These are phyloP conservation scores for Monosporascus sp. DNA, from an alignment of 2,329 filamentous ascomycete species.

Conservation along the genomic window DNA sequence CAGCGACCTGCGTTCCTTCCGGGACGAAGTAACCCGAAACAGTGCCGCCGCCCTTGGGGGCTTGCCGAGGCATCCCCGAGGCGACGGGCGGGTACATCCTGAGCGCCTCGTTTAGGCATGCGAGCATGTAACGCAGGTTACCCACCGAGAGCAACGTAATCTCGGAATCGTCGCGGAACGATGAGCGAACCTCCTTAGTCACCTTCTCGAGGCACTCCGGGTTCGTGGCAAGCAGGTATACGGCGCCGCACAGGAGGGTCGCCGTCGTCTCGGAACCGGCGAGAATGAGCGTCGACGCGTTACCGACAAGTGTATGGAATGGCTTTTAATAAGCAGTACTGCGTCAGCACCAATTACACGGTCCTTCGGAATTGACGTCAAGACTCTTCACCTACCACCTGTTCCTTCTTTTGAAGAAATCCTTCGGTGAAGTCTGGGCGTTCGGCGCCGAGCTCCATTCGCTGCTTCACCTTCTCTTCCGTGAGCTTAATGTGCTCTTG, in stretches of 20 bases:
- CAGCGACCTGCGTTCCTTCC: background rate
- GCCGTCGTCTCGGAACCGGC: slow-evolving; percentile 16
- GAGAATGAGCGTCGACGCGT: slow-evolving; percentile 7
- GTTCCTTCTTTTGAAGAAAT: slow-evolving; percentile 18
- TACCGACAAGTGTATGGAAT: slow-evolving; percentile 5
- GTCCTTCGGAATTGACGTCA: no score
- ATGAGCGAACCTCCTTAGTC: slow-evolving; percentile 32
- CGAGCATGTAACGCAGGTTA: slow-evolving; percentile 27
- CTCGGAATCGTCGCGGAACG: slow-evolving; percentile 31
- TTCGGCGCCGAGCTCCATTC: slow-evolving; percentile 13
- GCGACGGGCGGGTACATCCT: slow-evolving; percentile 29
- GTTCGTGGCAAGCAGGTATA: slow-evolving; percentile 33
- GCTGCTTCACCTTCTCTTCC: slow-evolving; percentile 9
- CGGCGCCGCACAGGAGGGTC: slow-evolving; percentile 15
- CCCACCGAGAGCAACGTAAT: slow-evolving; percentile 24
- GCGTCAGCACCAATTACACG: background rate
- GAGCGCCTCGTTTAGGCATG: slow-evolving; percentile 29
- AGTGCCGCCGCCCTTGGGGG: slow-evolving; percentile 7
- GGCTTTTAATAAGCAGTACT: background rate
- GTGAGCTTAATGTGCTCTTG: background rate
- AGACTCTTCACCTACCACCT: background rate
- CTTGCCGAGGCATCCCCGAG: slow-evolving; percentile 19
- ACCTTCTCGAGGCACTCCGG: slow-evolving; percentile 31
- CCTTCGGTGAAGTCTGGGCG: slow-evolving; percentile 22
- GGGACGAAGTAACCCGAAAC: slow-evolving; percentile 16